Conservation (phyloP, 2,329 filamentous ascomycete genomes). For the Cladosporium sp. region DNA sequence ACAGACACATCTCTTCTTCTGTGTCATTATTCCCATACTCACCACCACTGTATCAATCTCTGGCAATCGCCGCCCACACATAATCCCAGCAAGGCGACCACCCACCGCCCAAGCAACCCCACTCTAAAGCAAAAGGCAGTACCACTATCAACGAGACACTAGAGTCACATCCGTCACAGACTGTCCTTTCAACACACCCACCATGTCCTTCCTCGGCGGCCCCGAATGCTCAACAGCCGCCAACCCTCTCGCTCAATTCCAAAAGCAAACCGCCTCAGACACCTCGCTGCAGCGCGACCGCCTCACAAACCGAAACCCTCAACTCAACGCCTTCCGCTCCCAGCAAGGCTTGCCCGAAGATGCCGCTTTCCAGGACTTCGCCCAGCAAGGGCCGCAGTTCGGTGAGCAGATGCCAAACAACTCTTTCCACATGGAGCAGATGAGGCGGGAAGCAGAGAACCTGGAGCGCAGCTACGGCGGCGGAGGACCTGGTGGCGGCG, state of each 20-base stretch:
- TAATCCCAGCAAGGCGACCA: no score
- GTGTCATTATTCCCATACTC: no score
- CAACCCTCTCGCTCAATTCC: slow-evolving; percentile 95
- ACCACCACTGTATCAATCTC: no score
- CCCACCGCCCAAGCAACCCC: no score
- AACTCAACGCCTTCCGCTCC: slow-evolving; percentile 29
- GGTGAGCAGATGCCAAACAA: slow-evolving; percentile 48
- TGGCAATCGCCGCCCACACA: no score
- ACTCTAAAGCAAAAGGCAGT: no score
- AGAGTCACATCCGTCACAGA: not conserved
- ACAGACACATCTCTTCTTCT: no score
- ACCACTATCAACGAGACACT: no score
- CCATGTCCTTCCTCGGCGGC: slow-evolving; percentile 92
- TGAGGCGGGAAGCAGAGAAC: slow-evolving; percentile 59
- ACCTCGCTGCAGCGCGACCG: slow-evolving; percentile 90
- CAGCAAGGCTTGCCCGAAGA: slow-evolving; percentile 27
- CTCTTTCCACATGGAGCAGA: slow-evolving; percentile 64
- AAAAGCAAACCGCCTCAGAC: slow-evolving; percentile 95
- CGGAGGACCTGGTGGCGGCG: slow-evolving; percentile 19
- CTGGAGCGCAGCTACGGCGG: slow-evolving; percentile 22
- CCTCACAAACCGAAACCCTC: slow-evolving; percentile 40
- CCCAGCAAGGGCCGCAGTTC: slow-evolving; percentile 67
- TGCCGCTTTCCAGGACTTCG: slow-evolving; percentile 56
- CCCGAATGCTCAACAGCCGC: slow-evolving; percentile 94
- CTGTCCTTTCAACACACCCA: slow-evolving; percentile 19